phyloP scores from a whole-genome alignment of 164 flowering plant species.

The Kingdonia uniflora region DNA sequence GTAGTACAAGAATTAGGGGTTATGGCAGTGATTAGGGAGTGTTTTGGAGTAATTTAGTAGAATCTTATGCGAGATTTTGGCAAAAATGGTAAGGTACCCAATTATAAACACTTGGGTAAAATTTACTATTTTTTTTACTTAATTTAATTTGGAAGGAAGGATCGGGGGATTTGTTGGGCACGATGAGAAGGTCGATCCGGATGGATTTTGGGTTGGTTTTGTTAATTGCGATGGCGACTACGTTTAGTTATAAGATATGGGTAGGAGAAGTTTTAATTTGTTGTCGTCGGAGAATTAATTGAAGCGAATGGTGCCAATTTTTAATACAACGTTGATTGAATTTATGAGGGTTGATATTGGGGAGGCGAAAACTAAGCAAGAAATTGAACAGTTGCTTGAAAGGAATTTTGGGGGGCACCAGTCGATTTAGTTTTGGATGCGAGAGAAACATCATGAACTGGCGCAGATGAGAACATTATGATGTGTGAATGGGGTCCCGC shows the following conservation, averaged over 20 bases:
- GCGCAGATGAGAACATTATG: conserved; percentile 16
- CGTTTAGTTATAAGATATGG: conserved; percentile 23
- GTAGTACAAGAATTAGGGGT: too few relatives aligned
- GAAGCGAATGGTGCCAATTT: conserved; percentile 11
- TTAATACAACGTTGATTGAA: conserved; percentile 53
- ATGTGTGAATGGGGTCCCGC: conserved; percentile 18
- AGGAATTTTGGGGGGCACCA: conserved; percentile 36
- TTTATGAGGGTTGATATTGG: conserved; percentile 46
- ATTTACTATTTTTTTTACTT: too few relatives aligned
- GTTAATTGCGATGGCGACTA: conserved; percentile 27
- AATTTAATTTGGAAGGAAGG: too few relatives aligned
- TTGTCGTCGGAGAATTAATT: conserved; percentile 6
- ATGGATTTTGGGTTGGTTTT: conserved; percentile 28
- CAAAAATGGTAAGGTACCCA: too few relatives aligned
- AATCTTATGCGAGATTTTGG: too few relatives aligned
- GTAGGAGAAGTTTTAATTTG: conserved; percentile 14
- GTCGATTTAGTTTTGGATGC: conserved; percentile 34
- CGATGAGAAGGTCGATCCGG: conserved; percentile 41
- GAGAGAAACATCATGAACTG: conserved; percentile 10
- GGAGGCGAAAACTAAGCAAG: conserved; percentile 30
- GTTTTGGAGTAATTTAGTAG: too few relatives aligned
- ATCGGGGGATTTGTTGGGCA: too few relatives aligned
- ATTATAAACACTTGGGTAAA: too few relatives aligned
- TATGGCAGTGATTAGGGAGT: too few relatives aligned
- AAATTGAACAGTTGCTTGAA: conserved; percentile 48